phyloP scores from a whole-genome alignment of 1,139 yeast species.

The Geotrichum macrosporum region DNA sequence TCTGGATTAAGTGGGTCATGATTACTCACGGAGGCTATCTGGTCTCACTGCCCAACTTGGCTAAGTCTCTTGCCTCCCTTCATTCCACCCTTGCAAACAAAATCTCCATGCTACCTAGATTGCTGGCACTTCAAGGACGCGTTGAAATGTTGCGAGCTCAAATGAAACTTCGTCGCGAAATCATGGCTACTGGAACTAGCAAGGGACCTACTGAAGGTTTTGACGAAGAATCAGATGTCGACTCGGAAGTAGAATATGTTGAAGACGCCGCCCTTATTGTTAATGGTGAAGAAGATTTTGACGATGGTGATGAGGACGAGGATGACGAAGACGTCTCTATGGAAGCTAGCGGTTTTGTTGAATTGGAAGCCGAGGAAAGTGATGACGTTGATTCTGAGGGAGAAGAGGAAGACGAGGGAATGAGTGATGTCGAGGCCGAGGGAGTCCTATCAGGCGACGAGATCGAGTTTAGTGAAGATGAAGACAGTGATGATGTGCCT shows the following conservation, averaged over 20 bases:
- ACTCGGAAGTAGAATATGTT: slow-evolving; percentile 43
- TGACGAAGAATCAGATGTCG: slow-evolving; percentile 41
- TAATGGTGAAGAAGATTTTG: slow-evolving; percentile 41
- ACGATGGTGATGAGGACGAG: slow-evolving; percentile 43
- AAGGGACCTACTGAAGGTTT: slow-evolving; percentile 39
- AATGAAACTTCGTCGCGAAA: slow-evolving; percentile 59
- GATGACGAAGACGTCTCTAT: slow-evolving; percentile 33
- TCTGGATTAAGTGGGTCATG: slow-evolving; percentile 92
- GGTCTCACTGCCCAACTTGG: slow-evolving; percentile 64
- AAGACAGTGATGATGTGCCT: slow-evolving; percentile 30
- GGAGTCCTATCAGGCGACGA: slow-evolving; percentile 2
- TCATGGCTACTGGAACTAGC: slow-evolving; percentile 37
- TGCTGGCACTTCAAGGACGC: slow-evolving; percentile 79
- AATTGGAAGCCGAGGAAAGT: slow-evolving; percentile 27
- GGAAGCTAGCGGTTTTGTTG: slow-evolving; percentile 31
- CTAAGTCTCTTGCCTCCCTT: slow-evolving; percentile 64
- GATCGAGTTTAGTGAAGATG: slow-evolving; percentile 34
- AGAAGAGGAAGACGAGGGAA: slow-evolving; percentile 29
- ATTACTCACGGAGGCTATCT: slow-evolving; percentile 85
- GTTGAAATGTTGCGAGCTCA: slow-evolving; percentile 69
- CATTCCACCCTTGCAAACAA: slow-evolving; percentile 73
- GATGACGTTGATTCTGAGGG: slow-evolving; percentile 28
- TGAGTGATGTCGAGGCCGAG: slow-evolving; percentile 17
- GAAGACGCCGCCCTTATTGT: slow-evolving; percentile 49
- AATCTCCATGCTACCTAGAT: slow-evolving; percentile 69